Evolutionary conservation across 1,284 basidiomycete species (phyloP).

Genomic region (Schizopora paradoxa): DNA sequence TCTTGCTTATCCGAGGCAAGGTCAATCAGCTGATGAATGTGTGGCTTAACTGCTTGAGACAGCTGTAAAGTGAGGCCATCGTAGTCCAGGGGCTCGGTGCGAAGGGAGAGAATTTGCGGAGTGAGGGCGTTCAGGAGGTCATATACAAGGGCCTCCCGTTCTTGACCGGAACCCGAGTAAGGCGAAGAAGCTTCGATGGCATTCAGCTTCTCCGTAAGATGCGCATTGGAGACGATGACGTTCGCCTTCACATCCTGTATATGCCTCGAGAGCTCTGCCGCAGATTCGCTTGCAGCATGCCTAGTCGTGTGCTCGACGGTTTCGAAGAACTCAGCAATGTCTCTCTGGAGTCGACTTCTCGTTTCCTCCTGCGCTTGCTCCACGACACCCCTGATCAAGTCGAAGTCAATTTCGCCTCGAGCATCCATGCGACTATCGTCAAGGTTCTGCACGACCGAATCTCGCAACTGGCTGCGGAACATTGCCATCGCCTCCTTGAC

Average conservation of each 20-base stretch:
- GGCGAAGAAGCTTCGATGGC: slow-evolving; percentile 26
- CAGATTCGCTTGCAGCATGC: neutral
- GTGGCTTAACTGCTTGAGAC: slow-evolving; percentile 78
- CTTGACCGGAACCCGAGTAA: slow-evolving; percentile 20
- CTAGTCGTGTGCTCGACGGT: slow-evolving; percentile 16
- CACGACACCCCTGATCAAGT: slow-evolving; percentile 64
- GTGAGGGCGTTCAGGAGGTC: slow-evolving; percentile 52
- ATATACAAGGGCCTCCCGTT: slow-evolving; percentile 52
- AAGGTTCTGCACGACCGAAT: slow-evolving; percentile 49
- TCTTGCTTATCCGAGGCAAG: slow-evolving; percentile 80
- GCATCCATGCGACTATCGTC: slow-evolving; percentile 68
- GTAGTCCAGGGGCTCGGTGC: slow-evolving; percentile 66
- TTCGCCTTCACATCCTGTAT: slow-evolving; percentile 12
- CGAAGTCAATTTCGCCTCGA: slow-evolving; percentile 70
- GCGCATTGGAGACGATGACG: slow-evolving; percentile 9
- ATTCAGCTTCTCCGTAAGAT: slow-evolving; percentile 8
- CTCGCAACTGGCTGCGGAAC: slow-evolving; percentile 61
- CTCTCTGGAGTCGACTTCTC: slow-evolving; percentile 49
- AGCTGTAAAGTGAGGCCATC: slow-evolving; percentile 67
- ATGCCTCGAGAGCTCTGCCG: slow-evolving; percentile 8
- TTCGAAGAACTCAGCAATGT: slow-evolving; percentile 44
- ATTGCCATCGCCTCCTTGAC: slow-evolving; percentile 61
- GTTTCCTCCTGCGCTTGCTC: slow-evolving; percentile 62
- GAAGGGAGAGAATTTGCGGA: slow-evolving; percentile 56
- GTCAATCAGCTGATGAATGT: slow-evolving; percentile 81